Evolutionary conservation across 2,329 filamentous ascomycete species (phyloP), one percentile per base, ranked within the genome.

Genomic region (Aureobasidium sp.): DNA sequence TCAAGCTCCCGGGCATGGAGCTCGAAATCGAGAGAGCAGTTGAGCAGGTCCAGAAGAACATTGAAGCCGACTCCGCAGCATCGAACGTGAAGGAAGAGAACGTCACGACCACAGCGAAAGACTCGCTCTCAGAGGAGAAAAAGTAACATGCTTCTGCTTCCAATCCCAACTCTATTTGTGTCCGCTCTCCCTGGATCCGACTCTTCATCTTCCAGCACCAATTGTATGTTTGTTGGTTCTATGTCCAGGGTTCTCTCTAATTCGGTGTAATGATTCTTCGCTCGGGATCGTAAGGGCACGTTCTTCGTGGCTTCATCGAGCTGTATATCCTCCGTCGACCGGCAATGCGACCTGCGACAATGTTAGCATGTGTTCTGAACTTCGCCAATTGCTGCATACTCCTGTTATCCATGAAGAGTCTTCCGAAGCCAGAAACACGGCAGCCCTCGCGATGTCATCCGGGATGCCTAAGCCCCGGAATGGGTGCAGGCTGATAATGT

Each of bases 1-100:
- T 80, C 65, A 66, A 76, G 9, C 69, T 81, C 27, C 77, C 79
- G 1, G 79, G 80, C 59, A 79, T 82, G 77, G 77, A 81, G 65
- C 73, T 81, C n/a, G 79, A 82, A 68, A 79, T 82, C 61, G 79
- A 82, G 70, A 70, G 79, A 12, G 79, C 79, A 7, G 78, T 81
- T 0, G 77, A 79, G 69, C 79, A 82, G 66, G 79, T 81, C 1
- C 75, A 81, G 66, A 71, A 71, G 27, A 70, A 69, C 0, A 77
- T 80, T 52, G 76, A 78, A 62, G 70, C 69, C 2, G 73, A 72
- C 53, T 71, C 74, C 51, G 68, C 73, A 27, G 47, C 63, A 44
- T 32, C 50, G 24, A 52, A 67, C 47, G 65, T 67, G 57, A 66
- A 62, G 60, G 48, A n/a, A 15, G 44, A 34, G 5, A 34, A 15